phyloP scores from a whole-genome alignment of 2,329 filamentous ascomycete genomes.

The Hypoxylon sp. region DNA sequence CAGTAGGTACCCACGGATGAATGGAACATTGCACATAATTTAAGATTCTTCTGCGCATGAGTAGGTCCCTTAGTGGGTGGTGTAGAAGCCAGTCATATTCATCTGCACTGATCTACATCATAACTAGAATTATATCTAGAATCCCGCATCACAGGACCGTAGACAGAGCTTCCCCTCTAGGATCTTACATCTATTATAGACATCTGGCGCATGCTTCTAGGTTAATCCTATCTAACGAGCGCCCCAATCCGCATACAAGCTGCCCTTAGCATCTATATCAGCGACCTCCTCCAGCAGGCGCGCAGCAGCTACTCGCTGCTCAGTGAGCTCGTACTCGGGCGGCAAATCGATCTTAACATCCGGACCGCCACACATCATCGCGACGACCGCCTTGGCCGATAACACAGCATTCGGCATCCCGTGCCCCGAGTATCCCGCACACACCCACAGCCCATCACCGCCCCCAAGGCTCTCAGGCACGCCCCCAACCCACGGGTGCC shows the following conservation, averaged over 20 bases:
- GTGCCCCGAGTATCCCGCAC: slow-evolving; percentile 79
- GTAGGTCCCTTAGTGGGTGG: neutral
- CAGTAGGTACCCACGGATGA: slow-evolving; percentile 19
- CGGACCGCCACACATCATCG: slow-evolving; percentile 66
- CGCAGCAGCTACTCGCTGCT: slow-evolving; percentile 51
- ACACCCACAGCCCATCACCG: slow-evolving; percentile 72
- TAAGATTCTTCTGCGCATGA: neutral
- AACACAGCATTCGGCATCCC: slow-evolving; percentile 83
- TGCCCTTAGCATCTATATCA: slow-evolving; percentile 42
- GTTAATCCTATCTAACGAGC: neutral
- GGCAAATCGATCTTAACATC: slow-evolving; percentile 62
- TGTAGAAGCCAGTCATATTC: neutral
- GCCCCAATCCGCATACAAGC: slow-evolving; percentile 42
- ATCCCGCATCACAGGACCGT: neutral
- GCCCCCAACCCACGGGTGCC: slow-evolving; percentile 77
- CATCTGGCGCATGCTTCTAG: neutral
- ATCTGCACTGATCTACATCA: slow-evolving; percentile 1
- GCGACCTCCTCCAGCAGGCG: slow-evolving; percentile 37
- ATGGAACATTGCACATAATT: slow-evolving; percentile 8
- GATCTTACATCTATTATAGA: neutral
- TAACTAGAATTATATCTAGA: neutral
- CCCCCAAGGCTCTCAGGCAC: slow-evolving; percentile 69
- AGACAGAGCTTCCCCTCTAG: neutral
- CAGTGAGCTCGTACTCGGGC: slow-evolving; percentile 58
- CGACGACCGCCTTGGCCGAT: slow-evolving; percentile 73